Conservation (phyloP, 495 filamentous ascomycete genomes). For the Penicillium angulare region DNA sequence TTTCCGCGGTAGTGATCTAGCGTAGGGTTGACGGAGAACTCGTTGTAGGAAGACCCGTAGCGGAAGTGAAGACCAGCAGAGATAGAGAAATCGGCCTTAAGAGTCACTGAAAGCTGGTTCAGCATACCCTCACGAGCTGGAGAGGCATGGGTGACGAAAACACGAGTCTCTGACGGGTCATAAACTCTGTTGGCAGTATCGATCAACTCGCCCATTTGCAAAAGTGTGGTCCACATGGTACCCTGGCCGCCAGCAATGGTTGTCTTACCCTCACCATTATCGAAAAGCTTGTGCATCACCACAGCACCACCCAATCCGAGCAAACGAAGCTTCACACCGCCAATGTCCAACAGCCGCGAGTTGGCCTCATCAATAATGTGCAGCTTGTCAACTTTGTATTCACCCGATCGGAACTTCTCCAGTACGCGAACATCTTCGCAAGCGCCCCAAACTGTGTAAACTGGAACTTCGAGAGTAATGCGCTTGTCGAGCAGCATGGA, state of each 20-base stretch:
- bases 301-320: slow-evolving; percentile 94
- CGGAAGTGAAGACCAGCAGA: slow-evolving; percentile 98
- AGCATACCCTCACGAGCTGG: slow-evolving; percentile 95
- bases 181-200: slow-evolving; percentile 98
- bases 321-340: slow-evolving; percentile 92
- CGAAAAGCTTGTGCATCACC: slow-evolving; percentile 99
- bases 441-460: slow-evolving; percentile 99
- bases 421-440: slow-evolving; percentile 98
- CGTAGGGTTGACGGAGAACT: slow-evolving; percentile 98
- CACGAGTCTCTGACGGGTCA: slow-evolving; percentile 95
- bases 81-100: slow-evolving; percentile 98
- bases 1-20: slow-evolving; percentile 98
- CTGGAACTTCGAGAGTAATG: slow-evolving; percentile 87
- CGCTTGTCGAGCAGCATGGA: slow-evolving; percentile 85
- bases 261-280: slow-evolving; percentile 96
- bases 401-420: slow-evolving; percentile 95
- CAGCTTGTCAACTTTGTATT: slow-evolving; percentile 97
- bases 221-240: slow-evolving; percentile 98
- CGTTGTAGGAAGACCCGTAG: slow-evolving; percentile 99
- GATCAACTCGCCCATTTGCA: slow-evolving; percentile 98
- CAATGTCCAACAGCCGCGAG: slow-evolving; percentile 89
- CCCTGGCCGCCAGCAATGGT: slow-evolving; percentile 98
- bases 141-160: slow-evolving; percentile 97
- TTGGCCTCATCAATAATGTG: slow-evolving; percentile 98
- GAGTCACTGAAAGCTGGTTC: slow-evolving; percentile 95